phyloP scores from a whole-genome alignment of 306 rosid species.

The Astragalus membranaceus region DNA sequence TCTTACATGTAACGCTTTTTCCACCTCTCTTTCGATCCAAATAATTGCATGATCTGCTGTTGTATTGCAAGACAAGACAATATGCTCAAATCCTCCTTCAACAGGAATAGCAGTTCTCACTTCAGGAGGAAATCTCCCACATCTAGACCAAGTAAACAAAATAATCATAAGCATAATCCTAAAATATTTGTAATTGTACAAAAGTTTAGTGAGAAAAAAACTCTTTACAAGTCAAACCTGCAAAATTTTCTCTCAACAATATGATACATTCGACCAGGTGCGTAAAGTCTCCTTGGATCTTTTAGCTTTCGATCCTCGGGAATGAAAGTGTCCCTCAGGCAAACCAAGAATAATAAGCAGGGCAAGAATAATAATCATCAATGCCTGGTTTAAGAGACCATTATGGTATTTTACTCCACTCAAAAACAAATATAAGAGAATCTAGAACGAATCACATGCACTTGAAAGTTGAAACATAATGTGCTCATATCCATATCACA shows the following conservation, averaged over 20 bases:
- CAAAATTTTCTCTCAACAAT: slow-evolving; percentile 87
- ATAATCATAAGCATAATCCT: not conserved
- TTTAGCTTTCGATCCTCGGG: slow-evolving; percentile 80
- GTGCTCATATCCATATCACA: not conserved
- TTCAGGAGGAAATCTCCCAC: slow-evolving; percentile 98
- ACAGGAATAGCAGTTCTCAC: slow-evolving; percentile 96
- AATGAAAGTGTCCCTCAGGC: slow-evolving; percentile 92
- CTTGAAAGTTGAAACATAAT: not conserved
- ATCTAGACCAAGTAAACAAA: slow-evolving; percentile 41
- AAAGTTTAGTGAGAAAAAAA: not conserved
- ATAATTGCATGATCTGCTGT: slow-evolving; percentile 82
- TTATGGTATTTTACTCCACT: slow-evolving; percentile 34
- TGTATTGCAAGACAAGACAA: slow-evolving; percentile 85
- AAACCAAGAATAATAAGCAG: slow-evolving; percentile 77
- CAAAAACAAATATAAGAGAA: slow-evolving; percentile 17
- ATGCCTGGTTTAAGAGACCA: slow-evolving; percentile 60
- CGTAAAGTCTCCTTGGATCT: slow-evolving; percentile 90
- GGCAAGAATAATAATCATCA: slow-evolving; percentile 92
- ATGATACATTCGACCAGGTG: slow-evolving; percentile 92
- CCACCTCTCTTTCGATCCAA: slow-evolving; percentile 91
- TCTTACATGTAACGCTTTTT: slow-evolving; percentile 85
- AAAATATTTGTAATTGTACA: not conserved
- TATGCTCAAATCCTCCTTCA: slow-evolving; percentile 99
- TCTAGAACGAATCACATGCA: not conserved
- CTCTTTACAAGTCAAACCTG: slow-evolving; percentile 41